Percentiles rank a stretch among this genome's conserved stretches.
These are phyloP conservation scores for Porphyra umbilicalis DNA, from an alignment of 31 red algal species.

Conservation along the genomic window DNA sequence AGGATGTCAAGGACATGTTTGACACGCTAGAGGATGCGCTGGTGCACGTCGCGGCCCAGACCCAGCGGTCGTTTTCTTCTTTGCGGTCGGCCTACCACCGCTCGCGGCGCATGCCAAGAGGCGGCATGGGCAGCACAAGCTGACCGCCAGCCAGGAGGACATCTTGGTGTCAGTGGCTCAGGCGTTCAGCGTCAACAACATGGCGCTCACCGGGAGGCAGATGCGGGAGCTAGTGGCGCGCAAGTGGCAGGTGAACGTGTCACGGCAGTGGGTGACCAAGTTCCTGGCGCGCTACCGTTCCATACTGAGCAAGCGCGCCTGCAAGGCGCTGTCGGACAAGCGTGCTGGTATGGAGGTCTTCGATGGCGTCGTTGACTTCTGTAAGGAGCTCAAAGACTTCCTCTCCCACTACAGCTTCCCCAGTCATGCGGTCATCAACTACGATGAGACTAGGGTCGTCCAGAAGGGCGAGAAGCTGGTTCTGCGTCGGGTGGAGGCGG, in stretches of 20 bases:
- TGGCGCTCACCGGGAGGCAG: background rate
- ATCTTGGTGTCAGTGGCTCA: background rate
- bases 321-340: too few species aligned
- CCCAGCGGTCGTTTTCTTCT: too few species aligned
- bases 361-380: background rate
- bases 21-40: too few species aligned
- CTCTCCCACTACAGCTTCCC: background rate
- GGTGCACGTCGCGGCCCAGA: too few species aligned
- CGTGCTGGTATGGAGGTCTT: background rate
- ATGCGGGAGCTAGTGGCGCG: background rate
- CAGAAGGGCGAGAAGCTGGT: background rate
- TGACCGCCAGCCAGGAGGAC: background rate
- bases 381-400: background rate
- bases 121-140: background rate
- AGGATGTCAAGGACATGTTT: too few species aligned
- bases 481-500: background rate
- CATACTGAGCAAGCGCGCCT: too few species aligned
- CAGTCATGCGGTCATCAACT: background rate
- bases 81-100: too few species aligned
- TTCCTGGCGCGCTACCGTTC: too few species aligned
- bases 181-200: background rate
- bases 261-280: too few species aligned
- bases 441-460: background rate
- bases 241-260: background rate
- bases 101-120: too few species aligned